Percentiles rank a stretch among this genome's conserved stretches.
Evolutionary conservation across 352 stramenopile genomes (phyloP).

Genomic region (Globisporangium irregulare): DNA sequence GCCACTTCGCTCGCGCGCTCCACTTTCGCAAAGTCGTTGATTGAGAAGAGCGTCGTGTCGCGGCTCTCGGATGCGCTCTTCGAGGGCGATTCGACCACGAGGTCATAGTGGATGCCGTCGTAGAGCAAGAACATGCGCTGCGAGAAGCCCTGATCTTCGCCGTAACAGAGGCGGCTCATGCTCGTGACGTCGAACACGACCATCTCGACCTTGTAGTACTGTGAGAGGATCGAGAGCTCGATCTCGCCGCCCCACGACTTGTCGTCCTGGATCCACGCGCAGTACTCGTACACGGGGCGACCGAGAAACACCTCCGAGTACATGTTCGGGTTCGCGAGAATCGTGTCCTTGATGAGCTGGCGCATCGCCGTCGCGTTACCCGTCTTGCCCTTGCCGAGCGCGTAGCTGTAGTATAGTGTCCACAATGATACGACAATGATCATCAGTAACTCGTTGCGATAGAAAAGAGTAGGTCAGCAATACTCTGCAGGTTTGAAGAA

Average conservation of each 20-base stretch:
- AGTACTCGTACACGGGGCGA: conserved; percentile 76
- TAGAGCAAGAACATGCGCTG: conserved; percentile 86
- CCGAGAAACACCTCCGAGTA: conserved; percentile 83
- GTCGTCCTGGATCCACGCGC: conserved; percentile 78
- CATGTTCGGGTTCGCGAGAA: conserved; percentile 46
- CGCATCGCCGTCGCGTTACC: conserved; percentile 61
- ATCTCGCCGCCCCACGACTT: conserved; percentile 87
- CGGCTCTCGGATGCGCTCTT: conserved; percentile 41
- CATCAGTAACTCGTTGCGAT: not conserved
- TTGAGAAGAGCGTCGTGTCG: conserved; percentile 67
- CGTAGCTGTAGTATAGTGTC: conserved; percentile 34
- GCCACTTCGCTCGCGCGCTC: conserved; percentile 78
- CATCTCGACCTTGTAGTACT: conserved; percentile 76
- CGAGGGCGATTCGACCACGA: conserved; percentile 63
- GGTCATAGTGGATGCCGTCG: conserved; percentile 85
- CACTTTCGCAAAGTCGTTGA: conserved; percentile 85
- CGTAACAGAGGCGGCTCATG: conserved; percentile 82
- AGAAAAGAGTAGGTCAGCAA: not conserved
- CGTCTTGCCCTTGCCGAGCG: conserved; percentile 58
- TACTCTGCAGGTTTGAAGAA: not conserved
- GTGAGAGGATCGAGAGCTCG: conserved; percentile 81
- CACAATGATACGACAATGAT: not conserved
- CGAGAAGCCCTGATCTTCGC: conserved; percentile 76
- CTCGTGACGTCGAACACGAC: conserved; percentile 85
- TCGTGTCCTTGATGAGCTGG: conserved; percentile 70